Evolutionary conservation across 164 flowering plant species (phyloP).

Genomic region (Protea cynaroides): DNA sequence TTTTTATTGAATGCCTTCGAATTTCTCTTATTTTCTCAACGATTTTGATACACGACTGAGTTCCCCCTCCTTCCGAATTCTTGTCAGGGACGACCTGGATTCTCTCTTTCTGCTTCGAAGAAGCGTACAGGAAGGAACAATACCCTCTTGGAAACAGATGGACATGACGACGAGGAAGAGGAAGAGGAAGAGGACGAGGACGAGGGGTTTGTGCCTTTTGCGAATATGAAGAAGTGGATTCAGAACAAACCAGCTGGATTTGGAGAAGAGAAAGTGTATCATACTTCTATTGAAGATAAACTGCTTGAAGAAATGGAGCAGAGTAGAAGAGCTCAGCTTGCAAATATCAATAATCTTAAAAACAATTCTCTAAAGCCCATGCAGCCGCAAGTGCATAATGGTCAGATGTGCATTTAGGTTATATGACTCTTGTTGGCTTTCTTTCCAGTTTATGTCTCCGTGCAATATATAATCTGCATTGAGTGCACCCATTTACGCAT

Average conservation of each 20-base stretch:
- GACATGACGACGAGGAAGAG: constrained; percentile 20
- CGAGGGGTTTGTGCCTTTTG: constrained; percentile 37
- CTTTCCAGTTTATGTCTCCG: neutral
- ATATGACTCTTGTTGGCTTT: neutral
- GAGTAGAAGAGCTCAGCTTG: constrained; percentile 66
- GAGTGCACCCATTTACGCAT: too few species aligned
- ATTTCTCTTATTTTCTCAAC: neutral
- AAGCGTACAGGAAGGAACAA: constrained; percentile 18
- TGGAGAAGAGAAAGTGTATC: constrained; percentile 87
- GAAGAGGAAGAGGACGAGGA: constrained; percentile 41
- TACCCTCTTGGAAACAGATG: constrained; percentile 19
- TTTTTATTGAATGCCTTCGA: neutral
- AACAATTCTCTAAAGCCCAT: constrained; percentile 22
- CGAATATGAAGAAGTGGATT: constrained; percentile 52
- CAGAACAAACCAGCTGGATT: constrained; percentile 72
- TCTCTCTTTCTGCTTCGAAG: constrained; percentile 27
- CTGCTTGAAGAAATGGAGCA: constrained; percentile 62
- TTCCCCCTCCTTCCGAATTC: constrained; percentile 7
- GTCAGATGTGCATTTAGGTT: constrained; percentile 10
- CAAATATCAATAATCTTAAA: constrained; percentile 64
- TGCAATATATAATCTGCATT: neutral
- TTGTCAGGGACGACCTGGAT: constrained; percentile 19
- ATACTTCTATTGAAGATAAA: constrained; percentile 58
- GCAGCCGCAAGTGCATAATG: constrained; percentile 7
- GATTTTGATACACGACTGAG: constrained; percentile 10